Base-by-base conservation (phyloP, 495 filamentous ascomycete species). In the Umbilicaria muhlenbergii region DNA sequence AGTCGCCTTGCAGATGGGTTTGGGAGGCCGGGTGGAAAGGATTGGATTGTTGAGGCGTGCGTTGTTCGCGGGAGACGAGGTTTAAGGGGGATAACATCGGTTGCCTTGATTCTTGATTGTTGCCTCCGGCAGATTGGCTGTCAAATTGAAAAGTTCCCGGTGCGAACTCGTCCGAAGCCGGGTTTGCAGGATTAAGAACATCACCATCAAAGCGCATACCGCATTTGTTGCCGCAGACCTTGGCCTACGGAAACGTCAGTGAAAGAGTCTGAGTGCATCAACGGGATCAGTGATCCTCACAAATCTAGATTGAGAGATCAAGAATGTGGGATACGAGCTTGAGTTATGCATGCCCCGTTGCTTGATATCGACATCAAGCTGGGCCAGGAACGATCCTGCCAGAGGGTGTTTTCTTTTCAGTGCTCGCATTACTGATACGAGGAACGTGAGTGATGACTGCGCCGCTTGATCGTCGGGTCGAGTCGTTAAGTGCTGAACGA, bases 401-500 rank as follows among this genome's bases (percentile, higher is more conserved):
- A 99, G 68, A 2, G 89, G 88, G 50, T 93, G 95, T 53, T 84
- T 83, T 39, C 68, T 73, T 60, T 91, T 92, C 49, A 99, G 58
- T 13, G 84, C 83, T 37, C 85, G 81, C 72, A 99, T 88, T 11
- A 88, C 88, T 24, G 77, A 73, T 5, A 96, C 71, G 19, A 96
- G 70, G 56, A 99, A 96, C 49, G 88, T 77, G 19, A 99, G 65
- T 1, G 88, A 93, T 31, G 86, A 80, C 13, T 73, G 73, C 24
- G 84, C 80, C 45, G 87, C 81, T 40, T 77, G 75, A 53, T 96
- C 92, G 34, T 88, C 77, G 5, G 89, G 87, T 14, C 78, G 71
- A 34, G 80, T 86, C 60, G 91, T 96, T 4, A 95, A 68, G 54
- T 93, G 94, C 54, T 96, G 88, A 10, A 95, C 83, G 51, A 96